phyloP scores from a whole-genome alignment of 805 yeast genomes.

The Torulaspora maleeae region DNA sequence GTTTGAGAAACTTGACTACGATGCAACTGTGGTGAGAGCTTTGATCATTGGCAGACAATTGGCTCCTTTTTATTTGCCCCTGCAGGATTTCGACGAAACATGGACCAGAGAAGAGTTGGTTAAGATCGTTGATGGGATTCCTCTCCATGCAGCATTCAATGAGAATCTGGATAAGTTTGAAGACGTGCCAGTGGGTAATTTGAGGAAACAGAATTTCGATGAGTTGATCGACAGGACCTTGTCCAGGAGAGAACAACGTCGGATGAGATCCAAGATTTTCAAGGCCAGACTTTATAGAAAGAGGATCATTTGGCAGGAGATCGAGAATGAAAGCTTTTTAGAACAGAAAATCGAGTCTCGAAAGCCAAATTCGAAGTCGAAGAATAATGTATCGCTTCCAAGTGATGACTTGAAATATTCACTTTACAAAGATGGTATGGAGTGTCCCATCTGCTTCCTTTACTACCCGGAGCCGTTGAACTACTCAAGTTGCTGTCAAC shows the following conservation, averaged over 20 bases:
- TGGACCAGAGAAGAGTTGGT: conserved; percentile 73
- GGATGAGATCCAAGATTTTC: conserved; percentile 30
- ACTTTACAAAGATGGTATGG: conserved; percentile 64
- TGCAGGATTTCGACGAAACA: conserved; percentile 66
- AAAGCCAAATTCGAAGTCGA: conserved; percentile 20
- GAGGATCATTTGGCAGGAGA: conserved; percentile 48
- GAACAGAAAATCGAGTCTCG: conserved; percentile 40
- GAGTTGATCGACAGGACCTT: conserved; percentile 28
- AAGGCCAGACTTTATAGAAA: conserved; percentile 35
- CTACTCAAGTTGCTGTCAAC: conserved; percentile 81
- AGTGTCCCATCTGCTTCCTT: conserved; percentile 93
- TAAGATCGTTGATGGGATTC: conserved; percentile 44
- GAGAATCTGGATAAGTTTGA: conserved; percentile 38
- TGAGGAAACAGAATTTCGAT: conserved; percentile 27
- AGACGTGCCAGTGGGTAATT: conserved; percentile 32
- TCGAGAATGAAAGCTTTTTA: conserved; percentile 59
- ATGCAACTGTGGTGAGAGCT: conserved; percentile 64
- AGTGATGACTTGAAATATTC: conserved; percentile 44
- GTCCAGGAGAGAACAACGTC: conserved; percentile 32
- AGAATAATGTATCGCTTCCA: conserved; percentile 24
- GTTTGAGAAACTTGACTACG: conserved; percentile 65
- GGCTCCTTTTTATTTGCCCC: conserved; percentile 88
- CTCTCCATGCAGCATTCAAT: conserved; percentile 51
- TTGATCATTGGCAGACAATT: conserved; percentile 64
- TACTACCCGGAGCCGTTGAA: conserved; percentile 77